Evolutionary conservation across 805 yeast genomes (phyloP).

Genomic region (Metschnikowia dekortorum): DNA sequence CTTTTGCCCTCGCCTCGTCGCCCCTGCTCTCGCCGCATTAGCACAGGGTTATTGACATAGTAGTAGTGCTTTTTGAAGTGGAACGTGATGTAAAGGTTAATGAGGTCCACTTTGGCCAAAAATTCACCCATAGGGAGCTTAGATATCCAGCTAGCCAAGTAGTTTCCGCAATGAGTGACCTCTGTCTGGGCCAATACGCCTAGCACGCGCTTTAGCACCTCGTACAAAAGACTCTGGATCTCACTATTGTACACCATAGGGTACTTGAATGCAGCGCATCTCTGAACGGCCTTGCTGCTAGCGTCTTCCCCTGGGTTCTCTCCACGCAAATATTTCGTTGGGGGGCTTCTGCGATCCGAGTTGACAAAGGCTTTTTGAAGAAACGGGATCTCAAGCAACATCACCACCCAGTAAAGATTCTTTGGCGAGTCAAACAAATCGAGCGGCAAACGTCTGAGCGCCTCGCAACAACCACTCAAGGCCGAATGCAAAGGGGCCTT

Average conservation of each 20-base stretch:
- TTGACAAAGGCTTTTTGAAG: slow-evolving; percentile 45
- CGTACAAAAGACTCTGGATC: slow-evolving; percentile 56
- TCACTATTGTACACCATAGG: slow-evolving; percentile 44
- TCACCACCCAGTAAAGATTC: slow-evolving; percentile 55
- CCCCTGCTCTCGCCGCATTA: slow-evolving; percentile 10
- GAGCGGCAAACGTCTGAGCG: slow-evolving; percentile 46
- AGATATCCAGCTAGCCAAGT: slow-evolving; percentile 55
- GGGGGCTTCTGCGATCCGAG: slow-evolving; percentile 15
- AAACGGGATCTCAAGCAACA: slow-evolving; percentile 66
- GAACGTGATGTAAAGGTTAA: slow-evolving; percentile 76
- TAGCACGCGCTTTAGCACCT: slow-evolving; percentile 60
- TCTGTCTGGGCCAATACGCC: slow-evolving; percentile 61
- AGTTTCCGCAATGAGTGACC: slow-evolving; percentile 30
- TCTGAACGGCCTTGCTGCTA: background rate
- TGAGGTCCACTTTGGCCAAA: slow-evolving; percentile 52
- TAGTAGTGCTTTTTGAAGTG: slow-evolving; percentile 57
- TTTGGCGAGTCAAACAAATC: slow-evolving; percentile 36
- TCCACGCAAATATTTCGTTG: background rate
- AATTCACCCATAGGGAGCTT: slow-evolving; percentile 42
- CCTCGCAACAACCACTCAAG: slow-evolving; percentile 45
- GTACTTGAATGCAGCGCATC: background rate
- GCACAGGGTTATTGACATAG: slow-evolving; percentile 25
- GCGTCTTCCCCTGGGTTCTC: background rate
- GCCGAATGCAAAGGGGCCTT: slow-evolving; percentile 56
- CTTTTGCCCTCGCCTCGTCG: slow-evolving; percentile 1